Evolutionary conservation across 805 yeast genomes (phyloP), one percentile per base, ranked within the genome.

Genomic region (Suhomyces sp.): DNA sequence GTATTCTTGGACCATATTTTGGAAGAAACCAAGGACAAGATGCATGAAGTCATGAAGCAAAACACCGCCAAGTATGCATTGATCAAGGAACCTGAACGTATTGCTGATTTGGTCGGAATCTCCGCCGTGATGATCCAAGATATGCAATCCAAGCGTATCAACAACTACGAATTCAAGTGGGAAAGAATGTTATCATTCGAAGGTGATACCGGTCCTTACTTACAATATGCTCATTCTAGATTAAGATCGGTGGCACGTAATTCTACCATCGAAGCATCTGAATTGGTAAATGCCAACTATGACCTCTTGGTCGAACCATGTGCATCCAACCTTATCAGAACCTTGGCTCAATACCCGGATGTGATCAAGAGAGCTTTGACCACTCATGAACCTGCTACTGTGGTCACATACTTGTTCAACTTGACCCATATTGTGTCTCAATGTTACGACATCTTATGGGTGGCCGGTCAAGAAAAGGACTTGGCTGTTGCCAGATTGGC

Each of bases 101-200:
- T 93, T 54, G 98, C 98, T 40, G 98, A 93, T 63, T 74, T 88
- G 53, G 81, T 93, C 41, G 99, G 98, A 60, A 84, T 93, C 39
- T 83, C 96, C 19, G 98, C 98, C 5, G 95, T 93, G 42, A 90
- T 93, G 96, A 86, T 93, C 55, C 99, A 93, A 74, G 99, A 93
- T 65, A 90, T 93, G 98, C 95, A 87, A 67, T 81, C 95, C 42
- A 93, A 93, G 72, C 83, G 99, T 65, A 77, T 91, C 65, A 88
- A 91, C 72, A 91, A 93, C 70, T 93, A 93, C 70, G 87, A 82
- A 54, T 93, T 93, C 69, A 86, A 88, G 65, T 93, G 98, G 98
- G 88, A 86, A 53, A 84, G 98, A 72, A 93, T 93, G 97, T 76
- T 85, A 28, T 88, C 98, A 3, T 90, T 93, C 48, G 98, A 93